Conservation (phyloP, 2,329 filamentous ascomycete genomes). For the Hymenoscyphus albidus region DNA sequence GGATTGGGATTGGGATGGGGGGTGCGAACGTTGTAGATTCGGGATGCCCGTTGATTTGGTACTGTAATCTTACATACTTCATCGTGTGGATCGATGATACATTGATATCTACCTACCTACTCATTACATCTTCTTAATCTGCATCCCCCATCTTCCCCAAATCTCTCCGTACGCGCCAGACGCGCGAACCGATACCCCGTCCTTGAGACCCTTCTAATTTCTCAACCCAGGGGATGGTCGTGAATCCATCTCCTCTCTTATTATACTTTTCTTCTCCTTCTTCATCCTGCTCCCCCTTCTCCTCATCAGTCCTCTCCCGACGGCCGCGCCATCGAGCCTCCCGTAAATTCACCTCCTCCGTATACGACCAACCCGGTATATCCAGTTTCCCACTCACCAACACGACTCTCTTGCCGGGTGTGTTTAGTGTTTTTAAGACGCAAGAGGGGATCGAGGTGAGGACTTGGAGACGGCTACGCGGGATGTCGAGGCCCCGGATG, state of each 20-base stretch:
- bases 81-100: too few species aligned
- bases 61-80: too few species aligned
- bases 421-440: constrained; percentile 40
- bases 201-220: constrained; percentile 52
- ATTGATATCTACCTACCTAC: too few species aligned
- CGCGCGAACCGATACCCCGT: constrained; percentile 53
- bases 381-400: constrained; percentile 68
- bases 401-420: constrained; percentile 49
- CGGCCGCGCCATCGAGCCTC: constrained; percentile 15
- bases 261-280: constrained; percentile 9
- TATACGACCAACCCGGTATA: constrained; percentile 65
- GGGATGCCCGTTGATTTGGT: too few species aligned
- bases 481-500: constrained; percentile 63
- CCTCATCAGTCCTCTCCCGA: not conserved
- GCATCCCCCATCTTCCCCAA: constrained; percentile 41
- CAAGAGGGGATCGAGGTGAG: constrained; percentile 54
- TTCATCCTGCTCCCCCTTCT: constrained; percentile 30
- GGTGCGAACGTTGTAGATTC: too few species aligned
- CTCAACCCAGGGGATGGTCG: constrained; percentile 56
- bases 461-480: constrained; percentile 54
- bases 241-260: constrained; percentile 27
- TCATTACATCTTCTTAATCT: too few species aligned
- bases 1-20: too few species aligned
- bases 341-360: constrained; percentile 53
- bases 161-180: constrained; percentile 63